A percentile compares a stretch with the other conserved stretches of the same genome.
Evolutionary conservation across 768 basidiomycete genomes (phyloP).

Genomic region (Phanerodontia chrysosporium): DNA sequence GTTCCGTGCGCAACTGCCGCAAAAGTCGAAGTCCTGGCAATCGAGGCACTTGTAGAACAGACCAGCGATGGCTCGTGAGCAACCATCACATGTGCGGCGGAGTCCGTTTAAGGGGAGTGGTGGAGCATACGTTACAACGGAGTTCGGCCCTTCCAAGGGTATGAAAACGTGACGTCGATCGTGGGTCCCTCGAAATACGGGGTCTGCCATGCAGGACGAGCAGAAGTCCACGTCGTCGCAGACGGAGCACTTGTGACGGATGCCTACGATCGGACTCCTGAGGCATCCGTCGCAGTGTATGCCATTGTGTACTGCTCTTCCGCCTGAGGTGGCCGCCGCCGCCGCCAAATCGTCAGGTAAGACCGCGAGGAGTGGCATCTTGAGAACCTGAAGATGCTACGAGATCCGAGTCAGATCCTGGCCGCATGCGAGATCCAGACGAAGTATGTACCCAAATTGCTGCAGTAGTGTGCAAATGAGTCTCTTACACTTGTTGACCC

Average conservation of each 20-base stretch:
- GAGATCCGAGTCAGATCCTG: too few relatives aligned
- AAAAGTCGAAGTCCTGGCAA: conserved; percentile 42
- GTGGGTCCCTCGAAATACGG: neutral
- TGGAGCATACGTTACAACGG: neutral
- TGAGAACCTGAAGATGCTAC: too few relatives aligned
- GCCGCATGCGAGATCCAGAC: too few relatives aligned
- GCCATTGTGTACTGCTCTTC: neutral
- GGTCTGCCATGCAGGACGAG: neutral
- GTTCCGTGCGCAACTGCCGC: conserved; percentile 12
- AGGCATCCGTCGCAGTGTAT: conserved; percentile 1
- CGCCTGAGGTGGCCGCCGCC: neutral
- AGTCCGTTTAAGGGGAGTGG: neutral
- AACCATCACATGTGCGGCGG: conserved; percentile 52
- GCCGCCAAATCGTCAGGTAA: too few relatives aligned
- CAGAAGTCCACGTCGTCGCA: conserved; percentile 3
- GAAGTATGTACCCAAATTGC: too few relatives aligned
- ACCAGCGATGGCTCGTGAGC: conserved; percentile 53
- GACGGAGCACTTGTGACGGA: neutral
- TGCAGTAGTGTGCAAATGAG: too few relatives aligned
- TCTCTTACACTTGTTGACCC: too few relatives aligned
- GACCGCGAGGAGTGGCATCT: too few relatives aligned
- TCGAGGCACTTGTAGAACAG: conserved; percentile 77
- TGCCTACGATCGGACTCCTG: conserved; percentile 5
- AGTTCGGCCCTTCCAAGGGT: neutral
- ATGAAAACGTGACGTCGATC: neutral